Evolutionary conservation across 1,284 basidiomycete genomes (phyloP), one percentile per base, ranked within the genome.

Genomic region (Trichosporon sp.): DNA sequence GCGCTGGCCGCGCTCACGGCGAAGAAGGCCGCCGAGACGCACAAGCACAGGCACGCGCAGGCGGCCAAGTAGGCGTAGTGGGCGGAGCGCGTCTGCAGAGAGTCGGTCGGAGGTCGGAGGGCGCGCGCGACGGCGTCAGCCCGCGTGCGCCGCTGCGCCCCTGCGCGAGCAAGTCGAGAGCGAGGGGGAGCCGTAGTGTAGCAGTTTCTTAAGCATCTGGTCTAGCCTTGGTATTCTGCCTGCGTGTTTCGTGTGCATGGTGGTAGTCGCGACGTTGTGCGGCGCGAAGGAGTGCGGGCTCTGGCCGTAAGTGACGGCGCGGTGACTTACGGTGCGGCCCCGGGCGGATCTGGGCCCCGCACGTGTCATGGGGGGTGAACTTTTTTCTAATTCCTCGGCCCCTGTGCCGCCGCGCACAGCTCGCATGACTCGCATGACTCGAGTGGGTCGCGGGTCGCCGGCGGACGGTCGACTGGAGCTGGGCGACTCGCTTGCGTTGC

Each of bases 1-100:
- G 83, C 83, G 21, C 75, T 84, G 11, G 80, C 80, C 32, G 83
- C 83, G 9, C 73, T 84, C 34, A 80, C 83, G 76, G 83, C 83
- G 18, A 83, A 83, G 75, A 83, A 83, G 74, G 83, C 82, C 2
- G 51, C 73, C 51, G 78, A 77, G 65, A 66, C 64, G 31, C 34
- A 64, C 31, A 64, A 63, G 66, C 44, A 56, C 27, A 18, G 35
- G 51, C 12, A 31, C 29, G 25, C 42, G 25, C 18, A 12, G 29
- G 65, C 66, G 15, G 32, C n/a, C 21, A 32, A 47, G 32, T 27
- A 15, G 23, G 64, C 64, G 8, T 5, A 18, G 38, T 12, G 38
- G n/a, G 38, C 38, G 38, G 5, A 42, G 38, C 35, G 35, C 12
- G 35, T 15, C 12, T 15, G 35, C 35, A 15, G 12, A 13, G 13